Evolutionary conservation across 2,329 filamentous ascomycete species (phyloP).

Genomic region (Fusarium nodosum): DNA sequence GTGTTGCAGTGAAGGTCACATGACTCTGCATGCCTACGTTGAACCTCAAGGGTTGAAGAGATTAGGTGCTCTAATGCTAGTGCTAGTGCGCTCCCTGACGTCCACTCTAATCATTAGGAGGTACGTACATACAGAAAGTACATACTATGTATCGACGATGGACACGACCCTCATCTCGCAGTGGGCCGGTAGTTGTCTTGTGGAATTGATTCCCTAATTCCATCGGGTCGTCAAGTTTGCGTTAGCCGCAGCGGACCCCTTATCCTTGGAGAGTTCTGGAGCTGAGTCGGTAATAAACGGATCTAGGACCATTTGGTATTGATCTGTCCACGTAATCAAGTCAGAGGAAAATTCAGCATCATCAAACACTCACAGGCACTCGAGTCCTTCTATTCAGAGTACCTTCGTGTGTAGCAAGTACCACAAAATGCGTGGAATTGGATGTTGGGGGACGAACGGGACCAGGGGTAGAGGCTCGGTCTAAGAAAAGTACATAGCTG

Average conservation of each 20-base stretch:
- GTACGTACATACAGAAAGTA: background rate
- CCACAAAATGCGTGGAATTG: background rate
- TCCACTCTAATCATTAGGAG: slow-evolving; percentile 17
- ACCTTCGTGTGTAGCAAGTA: background rate
- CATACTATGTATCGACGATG: background rate
- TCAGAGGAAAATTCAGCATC: background rate
- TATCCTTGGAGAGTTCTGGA: slow-evolving; percentile 10
- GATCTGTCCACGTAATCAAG: slow-evolving; percentile 6
- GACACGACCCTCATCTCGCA: slow-evolving; percentile 19
- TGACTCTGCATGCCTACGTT: slow-evolving; percentile 22
- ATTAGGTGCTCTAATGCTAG: background rate
- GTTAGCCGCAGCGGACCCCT: slow-evolving; percentile 24
- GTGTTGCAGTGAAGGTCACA: slow-evolving; percentile 18
- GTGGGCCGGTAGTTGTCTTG: slow-evolving; percentile 37
- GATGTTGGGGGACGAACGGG: slow-evolving; percentile 21
- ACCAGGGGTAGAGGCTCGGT: slow-evolving; percentile 29
- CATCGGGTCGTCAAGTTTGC: slow-evolving; percentile 8
- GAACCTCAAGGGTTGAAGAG: slow-evolving; percentile 17
- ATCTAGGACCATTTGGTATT: slow-evolving; percentile 6
- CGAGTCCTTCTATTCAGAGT: background rate
- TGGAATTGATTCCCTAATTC: background rate
- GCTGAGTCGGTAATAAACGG: slow-evolving; percentile 16
- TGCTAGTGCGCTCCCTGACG: slow-evolving; percentile 23
- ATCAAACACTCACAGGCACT: background rate
- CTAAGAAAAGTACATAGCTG: slow-evolving; percentile 36